These are phyloP conservation scores for Candida sanyaensis DNA, from an alignment of 1,139 yeast species.

Conservation along the genomic window DNA sequence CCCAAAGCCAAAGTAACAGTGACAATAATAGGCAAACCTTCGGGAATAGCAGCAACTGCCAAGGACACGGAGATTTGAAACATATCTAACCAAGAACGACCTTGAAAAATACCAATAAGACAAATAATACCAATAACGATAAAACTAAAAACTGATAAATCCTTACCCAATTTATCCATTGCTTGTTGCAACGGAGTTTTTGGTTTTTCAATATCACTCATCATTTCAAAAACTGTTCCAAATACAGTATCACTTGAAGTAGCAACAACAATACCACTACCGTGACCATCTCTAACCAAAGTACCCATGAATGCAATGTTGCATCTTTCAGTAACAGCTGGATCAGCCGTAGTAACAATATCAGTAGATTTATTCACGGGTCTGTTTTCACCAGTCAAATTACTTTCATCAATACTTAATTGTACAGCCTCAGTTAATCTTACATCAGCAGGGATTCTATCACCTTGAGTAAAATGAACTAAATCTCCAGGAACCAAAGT, in stretches of 20 bases:
- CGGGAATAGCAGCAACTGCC: constrained; percentile 98
- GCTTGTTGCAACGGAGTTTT: constrained; percentile 93
- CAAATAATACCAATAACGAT: constrained; percentile 85
- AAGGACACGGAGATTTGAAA: constrained; percentile 93
- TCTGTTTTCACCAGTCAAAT: constrained; percentile 89
- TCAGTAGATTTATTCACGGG: constrained; percentile 69
- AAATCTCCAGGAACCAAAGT: constrained; percentile 92
- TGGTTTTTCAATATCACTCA: constrained; percentile 91
- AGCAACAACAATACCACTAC: constrained; percentile 88
- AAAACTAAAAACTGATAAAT: constrained; percentile 80
- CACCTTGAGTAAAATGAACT: constrained; percentile 87
- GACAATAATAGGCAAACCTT: constrained; percentile 94
- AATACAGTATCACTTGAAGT: constrained; percentile 87
- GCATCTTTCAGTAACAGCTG: constrained; percentile 63
- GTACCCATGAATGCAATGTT: constrained; percentile 96
- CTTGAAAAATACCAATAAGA: constrained; percentile 82
- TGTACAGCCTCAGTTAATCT: constrained; percentile 78
- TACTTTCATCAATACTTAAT: constrained; percentile 84
- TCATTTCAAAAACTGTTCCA: constrained; percentile 89
- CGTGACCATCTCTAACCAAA: constrained; percentile 90
- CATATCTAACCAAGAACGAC: constrained; percentile 94
- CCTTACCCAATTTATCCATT: constrained; percentile 93
- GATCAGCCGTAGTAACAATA: constrained; percentile 29
- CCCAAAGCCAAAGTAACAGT: constrained; percentile 95
- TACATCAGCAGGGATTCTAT: constrained; percentile 91